These are phyloP conservation scores for Hirsutella minnesotensis DNA, from an alignment of 2,329 filamentous ascomycete genomes.

Conservation along the genomic window DNA sequence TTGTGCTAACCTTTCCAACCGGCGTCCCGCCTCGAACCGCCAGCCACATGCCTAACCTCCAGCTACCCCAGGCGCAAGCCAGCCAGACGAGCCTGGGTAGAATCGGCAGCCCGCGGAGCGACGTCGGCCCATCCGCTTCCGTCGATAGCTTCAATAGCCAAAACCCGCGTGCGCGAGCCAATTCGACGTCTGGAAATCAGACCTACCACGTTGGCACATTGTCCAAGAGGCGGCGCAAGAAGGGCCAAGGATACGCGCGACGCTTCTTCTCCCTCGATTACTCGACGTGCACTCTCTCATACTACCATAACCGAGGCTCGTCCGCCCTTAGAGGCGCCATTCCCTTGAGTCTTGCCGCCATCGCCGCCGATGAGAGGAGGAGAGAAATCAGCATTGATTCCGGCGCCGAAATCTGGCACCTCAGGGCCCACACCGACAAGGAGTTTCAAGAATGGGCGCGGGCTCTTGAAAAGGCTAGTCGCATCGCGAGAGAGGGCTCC, in stretches of 20 bases:
- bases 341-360: conserved; percentile 78
- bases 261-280: conserved; percentile 96
- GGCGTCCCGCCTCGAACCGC: conserved; percentile 64
- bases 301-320: conserved; percentile 90
- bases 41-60: conserved; percentile 53
- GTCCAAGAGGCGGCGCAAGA: conserved; percentile 83
- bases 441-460: conserved; percentile 84
- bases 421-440: conserved; percentile 68
- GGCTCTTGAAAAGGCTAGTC: conserved; percentile 73
- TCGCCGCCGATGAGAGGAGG: conserved; percentile 77
- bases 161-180: conserved; percentile 25
- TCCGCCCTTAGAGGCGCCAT: conserved; percentile 87
- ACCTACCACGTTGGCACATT: conserved; percentile 75
- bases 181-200: conserved; percentile 33
- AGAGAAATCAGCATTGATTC: conserved; percentile 95
- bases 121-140: conserved; percentile 37
- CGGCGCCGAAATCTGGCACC: conserved; percentile 92
- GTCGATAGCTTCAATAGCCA: conserved; percentile 51
- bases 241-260: conserved; percentile 83
- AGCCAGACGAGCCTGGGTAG: conserved; percentile 43
- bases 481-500: conserved; percentile 42
- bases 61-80: conserved; percentile 21
- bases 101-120: conserved; percentile 31
- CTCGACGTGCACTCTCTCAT: conserved; percentile 85
- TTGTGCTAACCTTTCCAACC: conserved; percentile 86